Evolutionary conservation across 495 filamentous ascomycete species (phyloP).

Genomic region (Copromyces sp.): DNA sequence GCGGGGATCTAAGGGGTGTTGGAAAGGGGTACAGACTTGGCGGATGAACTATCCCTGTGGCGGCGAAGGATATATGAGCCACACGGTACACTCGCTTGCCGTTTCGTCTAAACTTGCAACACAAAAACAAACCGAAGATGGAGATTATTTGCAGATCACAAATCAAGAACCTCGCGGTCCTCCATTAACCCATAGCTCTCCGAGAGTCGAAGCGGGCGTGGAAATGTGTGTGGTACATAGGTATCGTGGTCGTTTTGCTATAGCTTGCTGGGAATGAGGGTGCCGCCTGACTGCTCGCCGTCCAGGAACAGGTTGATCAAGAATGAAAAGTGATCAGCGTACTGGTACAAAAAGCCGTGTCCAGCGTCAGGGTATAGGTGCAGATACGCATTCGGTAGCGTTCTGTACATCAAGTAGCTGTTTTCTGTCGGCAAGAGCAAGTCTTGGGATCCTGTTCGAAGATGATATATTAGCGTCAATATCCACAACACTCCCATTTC

Average conservation of each 20-base stretch:
- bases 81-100: neutral
- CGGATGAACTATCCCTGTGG: neutral
- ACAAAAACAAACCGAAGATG: neutral
- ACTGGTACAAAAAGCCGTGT: constrained; percentile 21
- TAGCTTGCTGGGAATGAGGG: neutral
- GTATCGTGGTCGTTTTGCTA: neutral
- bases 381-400: constrained; percentile 13
- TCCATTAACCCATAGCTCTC: neutral
- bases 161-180: neutral
- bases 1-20: neutral
- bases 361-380: constrained; percentile 18
- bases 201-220: neutral
- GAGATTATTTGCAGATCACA: neutral
- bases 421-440: constrained; percentile 17
- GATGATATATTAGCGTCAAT: neutral
- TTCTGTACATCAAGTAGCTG: constrained; percentile 8
- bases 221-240: neutral
- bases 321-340: constrained; percentile 13
- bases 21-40: neutral
- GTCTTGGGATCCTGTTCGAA: constrained; percentile 11
- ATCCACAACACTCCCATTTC: neutral
- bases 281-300: neutral
- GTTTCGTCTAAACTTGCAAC: neutral
- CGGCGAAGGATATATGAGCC: neutral
- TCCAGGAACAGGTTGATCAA: constrained; percentile 15